These are phyloP conservation scores for Colletotrichum spinosum DNA, from an alignment of 2,329 filamentous ascomycete genomes.

Conservation along the genomic window DNA sequence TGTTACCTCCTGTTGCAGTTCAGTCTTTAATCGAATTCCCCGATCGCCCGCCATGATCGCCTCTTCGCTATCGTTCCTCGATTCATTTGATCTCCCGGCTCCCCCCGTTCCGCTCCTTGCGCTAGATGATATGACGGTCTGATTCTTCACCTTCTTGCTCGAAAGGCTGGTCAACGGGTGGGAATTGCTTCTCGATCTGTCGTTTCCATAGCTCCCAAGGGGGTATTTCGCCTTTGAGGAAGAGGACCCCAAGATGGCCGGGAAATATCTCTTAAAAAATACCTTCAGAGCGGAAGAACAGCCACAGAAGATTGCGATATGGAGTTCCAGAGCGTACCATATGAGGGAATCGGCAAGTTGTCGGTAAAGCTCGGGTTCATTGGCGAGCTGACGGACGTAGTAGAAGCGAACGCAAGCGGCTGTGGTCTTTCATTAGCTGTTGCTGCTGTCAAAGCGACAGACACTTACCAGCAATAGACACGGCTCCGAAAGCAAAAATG, in stretches of 20 bases:
- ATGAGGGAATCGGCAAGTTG: slow-evolving; percentile 13
- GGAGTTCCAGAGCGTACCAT: slow-evolving; percentile 18
- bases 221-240: slow-evolving; percentile 6
- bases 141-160: neutral
- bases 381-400: slow-evolving; percentile 13
- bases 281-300: slow-evolving; percentile 12
- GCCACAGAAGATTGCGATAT: slow-evolving; percentile 24
- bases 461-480: slow-evolving; percentile 14
- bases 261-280: slow-evolving; percentile 20
- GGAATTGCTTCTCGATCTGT: neutral
- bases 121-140: slow-evolving; percentile 1
- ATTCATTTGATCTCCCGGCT: neutral
- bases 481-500: slow-evolving; percentile 11
- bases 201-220: neutral
- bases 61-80: slow-evolving; percentile 9
- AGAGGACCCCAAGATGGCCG: neutral
- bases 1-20: slow-evolving; percentile 4
- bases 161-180: slow-evolving; percentile 5
- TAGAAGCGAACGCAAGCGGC: slow-evolving; percentile 25
- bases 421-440: neutral
- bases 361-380: slow-evolving; percentile 17
- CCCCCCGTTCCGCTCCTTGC: neutral
- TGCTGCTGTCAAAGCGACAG: neutral
- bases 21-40: neutral
- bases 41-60: neutral